Evolutionary conservation across 768 basidiomycete species (phyloP).

Genomic region (Candolleomyces eurysporus): DNA sequence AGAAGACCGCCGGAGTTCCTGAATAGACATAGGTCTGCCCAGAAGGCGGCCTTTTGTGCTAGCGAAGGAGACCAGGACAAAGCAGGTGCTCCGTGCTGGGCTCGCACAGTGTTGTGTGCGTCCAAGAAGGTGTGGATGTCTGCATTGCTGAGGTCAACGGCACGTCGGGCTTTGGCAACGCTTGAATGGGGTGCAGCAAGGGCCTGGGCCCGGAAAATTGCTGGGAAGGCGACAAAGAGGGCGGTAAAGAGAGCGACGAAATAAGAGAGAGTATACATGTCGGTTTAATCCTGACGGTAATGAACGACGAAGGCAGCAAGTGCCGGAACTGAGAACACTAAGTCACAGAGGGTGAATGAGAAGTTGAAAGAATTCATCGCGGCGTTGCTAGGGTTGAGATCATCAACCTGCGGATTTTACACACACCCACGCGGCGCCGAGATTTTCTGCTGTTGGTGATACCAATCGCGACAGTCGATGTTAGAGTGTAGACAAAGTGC

Average conservation of each 20-base stretch:
- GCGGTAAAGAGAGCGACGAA: constrained; percentile 21
- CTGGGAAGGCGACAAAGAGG: constrained; percentile 19
- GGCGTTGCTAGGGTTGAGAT: neutral
- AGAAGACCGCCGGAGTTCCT: constrained; percentile 45
- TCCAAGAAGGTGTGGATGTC: constrained; percentile 26
- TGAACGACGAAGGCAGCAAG: constrained; percentile 30
- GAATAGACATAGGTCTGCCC: constrained; percentile 52
- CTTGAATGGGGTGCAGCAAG: constrained; percentile 16
- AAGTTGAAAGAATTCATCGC: neutral
- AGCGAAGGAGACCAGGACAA: constrained; percentile 50
- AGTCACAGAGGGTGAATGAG: constrained; percentile 10
- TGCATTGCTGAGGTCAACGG: constrained; percentile 14
- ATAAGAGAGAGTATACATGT: constrained; percentile 21
- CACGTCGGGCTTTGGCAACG: constrained; percentile 20
- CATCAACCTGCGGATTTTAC: no score
- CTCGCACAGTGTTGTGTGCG: constrained; percentile 50
- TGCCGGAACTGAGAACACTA: constrained; percentile 19
- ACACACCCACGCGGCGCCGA: no score
- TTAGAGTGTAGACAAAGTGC: no score
- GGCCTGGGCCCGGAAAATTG: constrained; percentile 14
- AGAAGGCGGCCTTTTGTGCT: constrained; percentile 45
- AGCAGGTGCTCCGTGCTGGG: constrained; percentile 35
- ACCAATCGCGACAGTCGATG: no score
- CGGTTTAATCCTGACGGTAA: constrained; percentile 18
- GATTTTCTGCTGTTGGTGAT: no score